phyloP scores from a whole-genome alignment of 2,329 filamentous ascomycete genomes.

The Ampelomyces quisqualis region DNA sequence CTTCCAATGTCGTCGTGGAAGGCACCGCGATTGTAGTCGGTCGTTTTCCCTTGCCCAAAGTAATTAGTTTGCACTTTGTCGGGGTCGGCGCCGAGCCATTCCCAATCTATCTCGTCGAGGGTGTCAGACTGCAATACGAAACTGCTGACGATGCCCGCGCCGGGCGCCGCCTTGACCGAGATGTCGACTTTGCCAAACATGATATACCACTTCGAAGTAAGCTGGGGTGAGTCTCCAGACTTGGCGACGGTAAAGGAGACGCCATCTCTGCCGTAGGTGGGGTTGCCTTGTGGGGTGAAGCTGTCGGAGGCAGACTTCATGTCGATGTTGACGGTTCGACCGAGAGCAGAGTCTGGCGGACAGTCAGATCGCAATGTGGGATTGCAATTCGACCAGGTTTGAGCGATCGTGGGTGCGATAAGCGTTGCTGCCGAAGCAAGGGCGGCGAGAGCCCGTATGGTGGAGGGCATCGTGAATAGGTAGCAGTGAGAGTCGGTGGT shows the following conservation, averaged over 20 bases:
- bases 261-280: constrained; percentile 74
- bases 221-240: constrained; percentile 80
- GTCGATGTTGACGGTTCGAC: constrained; percentile 78
- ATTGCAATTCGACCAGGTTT: constrained; percentile 60
- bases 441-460: constrained; percentile 38
- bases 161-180: constrained; percentile 80
- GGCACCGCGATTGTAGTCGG: constrained; percentile 81
- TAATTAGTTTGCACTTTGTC: constrained; percentile 92
- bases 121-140: constrained; percentile 87
- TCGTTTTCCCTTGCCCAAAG: constrained; percentile 88
- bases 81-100: constrained; percentile 82
- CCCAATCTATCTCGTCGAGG: constrained; percentile 95
- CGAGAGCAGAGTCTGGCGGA: constrained; percentile 75
- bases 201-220: constrained; percentile 93
- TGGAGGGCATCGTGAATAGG: constrained; percentile 36
- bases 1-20: constrained; percentile 70
- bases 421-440: constrained; percentile 46
- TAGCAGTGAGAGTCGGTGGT: constrained; percentile 5
- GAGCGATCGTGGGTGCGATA: constrained; percentile 46
- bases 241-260: constrained; percentile 76
- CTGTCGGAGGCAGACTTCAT: constrained; percentile 76
- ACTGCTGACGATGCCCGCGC: constrained; percentile 89
- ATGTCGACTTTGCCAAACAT: constrained; percentile 96
- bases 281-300: constrained; percentile 69
- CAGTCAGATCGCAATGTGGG: constrained; percentile 61